Evolutionary conservation across 2,329 filamentous ascomycete species (phyloP), one percentile per base, ranked within the genome.

Genomic region (Septoria linicola): DNA sequence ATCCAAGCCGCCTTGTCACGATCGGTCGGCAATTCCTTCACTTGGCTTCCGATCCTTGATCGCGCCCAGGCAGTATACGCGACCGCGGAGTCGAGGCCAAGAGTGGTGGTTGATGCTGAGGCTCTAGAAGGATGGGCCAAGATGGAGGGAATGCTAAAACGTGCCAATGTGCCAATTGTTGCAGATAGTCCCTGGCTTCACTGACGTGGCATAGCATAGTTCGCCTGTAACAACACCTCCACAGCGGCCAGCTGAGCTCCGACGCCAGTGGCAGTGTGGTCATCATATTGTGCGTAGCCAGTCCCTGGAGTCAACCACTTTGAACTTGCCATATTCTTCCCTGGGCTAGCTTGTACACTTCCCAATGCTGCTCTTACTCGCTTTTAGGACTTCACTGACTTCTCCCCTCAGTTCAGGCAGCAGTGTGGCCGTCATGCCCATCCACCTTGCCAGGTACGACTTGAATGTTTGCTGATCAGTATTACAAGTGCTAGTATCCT

Each of bases 371-470:
- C 77, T 20, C 66, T 59, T 0, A 8, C 78, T 80, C 1, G 72
- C 68, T 19, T 51, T 41, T 23, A 63, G 27, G 2, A 59, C 41
- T 13, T 41, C 36, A n/a, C 46, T 42, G 35, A 53, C 51, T 19
- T 41, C 41, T 2, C 40, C 52, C 8, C 23, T 23, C 1, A 49
- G 51, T 3, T 23, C 35, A 13, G 52, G 53, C 4, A 52, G 27
- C 16, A 51, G 16, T 1, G 10, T 34, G 14, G 41, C 37, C 1
- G 52, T 53, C 42, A 45, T 72, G 11, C 79, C 80, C 70, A 79
- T 69, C 71, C 73, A 76, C 52, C 74, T 72, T 3, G 71, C 63
- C 7, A 76, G 65, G 54, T 73, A 75, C n/a, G 72, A 72, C 63
- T 70, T 70, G 62, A 70, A 70, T 36, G 70, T 72, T 16, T 67